A percentile compares a stretch with the other conserved stretches of the same genome.
These are phyloP conservation scores for Sporothrix pseudoabietina DNA, from an alignment of 2,329 filamentous ascomycete species.

Conservation along the genomic window DNA sequence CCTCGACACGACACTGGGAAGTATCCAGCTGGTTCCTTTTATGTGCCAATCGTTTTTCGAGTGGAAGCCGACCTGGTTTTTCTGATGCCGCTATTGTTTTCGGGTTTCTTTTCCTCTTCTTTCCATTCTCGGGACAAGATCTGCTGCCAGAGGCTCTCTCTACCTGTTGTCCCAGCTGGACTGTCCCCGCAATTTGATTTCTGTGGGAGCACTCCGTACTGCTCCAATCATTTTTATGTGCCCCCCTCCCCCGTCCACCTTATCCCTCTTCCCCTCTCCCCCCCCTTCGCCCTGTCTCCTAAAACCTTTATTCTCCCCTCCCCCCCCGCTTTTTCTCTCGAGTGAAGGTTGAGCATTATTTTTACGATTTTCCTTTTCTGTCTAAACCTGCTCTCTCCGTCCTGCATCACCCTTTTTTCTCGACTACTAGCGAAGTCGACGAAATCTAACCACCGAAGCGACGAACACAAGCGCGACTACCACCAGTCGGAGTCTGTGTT, in stretches of 20 bases:
- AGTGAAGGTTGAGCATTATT: neutral
- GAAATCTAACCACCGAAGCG: neutral
- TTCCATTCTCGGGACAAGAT: neutral
- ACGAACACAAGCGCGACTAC: neutral
- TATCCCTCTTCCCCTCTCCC: neutral
- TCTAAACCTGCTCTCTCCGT: neutral
- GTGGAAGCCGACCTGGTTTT: neutral
- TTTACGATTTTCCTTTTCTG: conserved; percentile 21
- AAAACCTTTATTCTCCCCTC: neutral
- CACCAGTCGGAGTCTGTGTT: neutral
- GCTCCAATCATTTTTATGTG: neutral
- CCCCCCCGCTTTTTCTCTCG: neutral
- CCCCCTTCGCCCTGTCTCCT: neutral
- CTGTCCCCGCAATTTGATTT: neutral
- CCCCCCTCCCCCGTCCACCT: neutral
- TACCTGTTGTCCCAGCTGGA: neutral
- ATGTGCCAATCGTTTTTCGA: neutral
- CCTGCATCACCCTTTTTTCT: neutral
- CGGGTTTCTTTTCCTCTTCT: too few relatives aligned
- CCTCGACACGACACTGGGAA: neutral
- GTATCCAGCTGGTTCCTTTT: neutral
- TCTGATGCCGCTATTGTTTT: too few relatives aligned
- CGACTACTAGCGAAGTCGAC: neutral
- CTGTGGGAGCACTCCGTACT: neutral
- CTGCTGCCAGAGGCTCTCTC: neutral